Percentiles rank a stretch among this genome's conserved stretches.
phyloP scores from a whole-genome alignment of 495 filamentous ascomycete genomes.

The Talaromyces borbonicus region DNA sequence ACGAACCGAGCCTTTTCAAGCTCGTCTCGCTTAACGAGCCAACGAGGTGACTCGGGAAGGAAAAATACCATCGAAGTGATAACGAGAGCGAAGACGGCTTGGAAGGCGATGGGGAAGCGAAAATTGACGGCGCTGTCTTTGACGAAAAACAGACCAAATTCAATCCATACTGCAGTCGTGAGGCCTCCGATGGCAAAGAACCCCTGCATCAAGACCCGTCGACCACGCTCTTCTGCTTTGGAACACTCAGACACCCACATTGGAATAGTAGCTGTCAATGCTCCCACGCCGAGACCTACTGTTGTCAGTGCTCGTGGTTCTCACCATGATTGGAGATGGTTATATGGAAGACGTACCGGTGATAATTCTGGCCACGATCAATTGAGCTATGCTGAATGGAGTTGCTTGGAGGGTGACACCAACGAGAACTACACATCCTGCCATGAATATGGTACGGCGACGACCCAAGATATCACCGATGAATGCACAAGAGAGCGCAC shows the following conservation, averaged over 20 bases:
- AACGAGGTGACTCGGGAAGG: conserved; percentile 55
- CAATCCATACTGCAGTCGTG: conserved; percentile 49
- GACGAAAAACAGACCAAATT: conserved; percentile 51
- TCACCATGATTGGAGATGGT: background rate
- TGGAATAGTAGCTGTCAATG: conserved; percentile 37
- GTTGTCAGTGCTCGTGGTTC: conserved; percentile 10
- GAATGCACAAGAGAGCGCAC: conserved; percentile 10
- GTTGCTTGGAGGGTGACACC: conserved; percentile 12
- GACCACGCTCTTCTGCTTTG: conserved; percentile 51
- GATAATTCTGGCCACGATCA: conserved; percentile 15
- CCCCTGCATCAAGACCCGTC: conserved; percentile 58
- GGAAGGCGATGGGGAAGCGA: conserved; percentile 58
- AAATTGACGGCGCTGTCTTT: conserved; percentile 43
- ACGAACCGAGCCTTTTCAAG: conserved; percentile 48
- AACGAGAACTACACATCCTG: conserved; percentile 8
- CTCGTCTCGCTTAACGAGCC: conserved; percentile 49
- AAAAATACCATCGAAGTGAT: conserved; percentile 41
- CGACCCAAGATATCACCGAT: conserved; percentile 11
- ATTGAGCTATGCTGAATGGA: conserved; percentile 9
- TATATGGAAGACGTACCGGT: conserved; percentile 1
- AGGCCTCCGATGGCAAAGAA: conserved; percentile 53
- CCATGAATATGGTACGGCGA: conserved; percentile 7
- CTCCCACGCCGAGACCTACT: conserved; percentile 50
- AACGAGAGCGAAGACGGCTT: conserved; percentile 46
- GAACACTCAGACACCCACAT: conserved; percentile 59